These are phyloP conservation scores for Hortiboletus flavorubellus DNA, from an alignment of 768 basidiomycete species.

Conservation along the genomic window DNA sequence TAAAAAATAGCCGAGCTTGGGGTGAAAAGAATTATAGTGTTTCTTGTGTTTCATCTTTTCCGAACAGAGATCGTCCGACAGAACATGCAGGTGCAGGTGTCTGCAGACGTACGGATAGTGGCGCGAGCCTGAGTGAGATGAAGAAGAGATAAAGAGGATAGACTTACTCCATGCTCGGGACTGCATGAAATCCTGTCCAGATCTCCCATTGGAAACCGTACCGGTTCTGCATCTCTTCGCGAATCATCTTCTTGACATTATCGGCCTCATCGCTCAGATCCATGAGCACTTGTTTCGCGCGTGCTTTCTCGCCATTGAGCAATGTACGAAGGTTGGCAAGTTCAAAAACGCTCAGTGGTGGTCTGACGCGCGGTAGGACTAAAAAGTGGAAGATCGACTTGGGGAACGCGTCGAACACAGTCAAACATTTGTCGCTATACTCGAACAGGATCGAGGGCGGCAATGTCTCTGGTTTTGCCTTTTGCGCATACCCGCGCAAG, in stretches of 20 bases:
- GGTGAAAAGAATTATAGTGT: conserved; percentile 91
- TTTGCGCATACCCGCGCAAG: conserved; percentile 58
- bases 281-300: conserved; percentile 51
- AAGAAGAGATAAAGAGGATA: not conserved
- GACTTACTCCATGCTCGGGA: conserved; percentile 82
- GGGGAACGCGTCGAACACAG: conserved; percentile 72
- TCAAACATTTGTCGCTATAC: conserved; percentile 51
- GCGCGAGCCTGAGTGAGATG: not conserved
- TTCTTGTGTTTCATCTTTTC: conserved; percentile 78
- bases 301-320: conserved; percentile 48
- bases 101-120: conserved; percentile 33
- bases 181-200: conserved; percentile 81
- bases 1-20: conserved; percentile 79
- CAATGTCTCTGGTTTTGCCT: conserved; percentile 45
- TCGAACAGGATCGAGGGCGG: conserved; percentile 61
- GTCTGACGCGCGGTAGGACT: conserved; percentile 60
- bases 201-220: conserved; percentile 76
- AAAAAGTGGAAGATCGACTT: conserved; percentile 90
- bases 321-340: conserved; percentile 57
- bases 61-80: conserved; percentile 75
- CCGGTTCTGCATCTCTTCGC: conserved; percentile 74
- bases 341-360: conserved; percentile 33
- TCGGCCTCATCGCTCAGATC: conserved; percentile 56
- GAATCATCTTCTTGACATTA: conserved; percentile 55
- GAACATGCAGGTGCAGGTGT: conserved; percentile 81